phyloP scores from a whole-genome alignment of 2,329 filamentous ascomycete genomes.

The Gnomoniopsis sp. region DNA sequence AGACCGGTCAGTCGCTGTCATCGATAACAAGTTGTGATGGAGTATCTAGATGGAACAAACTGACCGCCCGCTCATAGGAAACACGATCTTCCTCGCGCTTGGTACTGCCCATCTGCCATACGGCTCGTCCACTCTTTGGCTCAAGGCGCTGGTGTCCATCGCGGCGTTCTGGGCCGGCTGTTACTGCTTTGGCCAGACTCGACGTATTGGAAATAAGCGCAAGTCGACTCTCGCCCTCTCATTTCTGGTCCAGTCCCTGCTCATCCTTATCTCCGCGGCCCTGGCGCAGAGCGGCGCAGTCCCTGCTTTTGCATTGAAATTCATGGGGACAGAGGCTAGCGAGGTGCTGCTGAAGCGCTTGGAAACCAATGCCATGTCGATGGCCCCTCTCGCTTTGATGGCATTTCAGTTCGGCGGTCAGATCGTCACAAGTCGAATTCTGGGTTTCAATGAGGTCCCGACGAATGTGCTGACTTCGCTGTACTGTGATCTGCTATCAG shows the following conservation, averaged over 20 bases:
- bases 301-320: constrained; percentile 34
- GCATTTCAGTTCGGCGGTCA: constrained; percentile 55
- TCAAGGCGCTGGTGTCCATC: constrained; percentile 41
- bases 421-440: constrained; percentile 47
- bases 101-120: constrained; percentile 51
- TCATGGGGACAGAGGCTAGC: constrained; percentile 35
- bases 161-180: constrained; percentile 51
- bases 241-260: constrained; percentile 48
- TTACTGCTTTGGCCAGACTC: constrained; percentile 38
- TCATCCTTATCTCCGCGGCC: constrained; percentile 50
- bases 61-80: constrained; percentile 35
- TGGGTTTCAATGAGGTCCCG: constrained; percentile 53
- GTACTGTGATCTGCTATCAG: constrained; percentile 52
- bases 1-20: constrained; percentile 25
- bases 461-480: constrained; percentile 54
- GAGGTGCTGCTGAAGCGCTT: constrained; percentile 23
- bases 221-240: constrained; percentile 38
- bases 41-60: no score
- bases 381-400: constrained; percentile 39
- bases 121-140: constrained; percentile 42
- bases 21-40: background rate
- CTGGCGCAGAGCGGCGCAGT: constrained; percentile 46
- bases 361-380: constrained; percentile 35
- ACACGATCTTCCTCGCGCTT: constrained; percentile 61
- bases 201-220: constrained; percentile 19